phyloP scores from a whole-genome alignment of 2,329 filamentous ascomycete genomes.

The Penicillium sp. region DNA sequence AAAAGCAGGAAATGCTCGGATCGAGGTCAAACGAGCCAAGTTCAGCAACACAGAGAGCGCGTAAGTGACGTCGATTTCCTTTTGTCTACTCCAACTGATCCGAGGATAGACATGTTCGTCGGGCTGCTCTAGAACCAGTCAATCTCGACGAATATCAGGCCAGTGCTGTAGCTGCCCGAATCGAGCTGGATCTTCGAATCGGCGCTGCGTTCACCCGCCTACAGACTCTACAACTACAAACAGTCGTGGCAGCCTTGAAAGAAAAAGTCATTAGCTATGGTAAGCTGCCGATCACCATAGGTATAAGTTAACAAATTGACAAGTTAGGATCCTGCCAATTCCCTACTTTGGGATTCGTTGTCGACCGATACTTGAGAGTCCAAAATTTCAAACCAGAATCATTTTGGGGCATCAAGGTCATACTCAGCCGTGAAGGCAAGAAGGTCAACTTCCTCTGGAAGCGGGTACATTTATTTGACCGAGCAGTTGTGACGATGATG shows the following conservation, averaged over 20 bases:
- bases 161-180: constrained; percentile 80
- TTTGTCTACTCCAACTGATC: not conserved
- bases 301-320: not conserved
- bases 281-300: constrained; percentile 34
- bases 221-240: constrained; percentile 73
- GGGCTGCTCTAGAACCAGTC: constrained; percentile 73
- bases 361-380: constrained; percentile 91
- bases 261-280: constrained; percentile 76
- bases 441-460: constrained; percentile 83
- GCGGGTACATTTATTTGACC: constrained; percentile 80
- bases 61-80: constrained; percentile 47
- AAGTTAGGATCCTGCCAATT: constrained; percentile 82
- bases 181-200: constrained; percentile 88
- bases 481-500: constrained; percentile 73
- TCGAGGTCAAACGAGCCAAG: constrained; percentile 78
- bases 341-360: constrained; percentile 92
- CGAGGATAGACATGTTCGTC: constrained; percentile 69
- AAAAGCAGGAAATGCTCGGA: constrained; percentile 64
- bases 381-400: constrained; percentile 88
- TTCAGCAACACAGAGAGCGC: constrained; percentile 97
- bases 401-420: constrained; percentile 90
- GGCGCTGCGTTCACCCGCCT: constrained; percentile 90
- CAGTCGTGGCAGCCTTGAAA: constrained; percentile 65
- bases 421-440: constrained; percentile 71
- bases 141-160: constrained; percentile 81